Conservation (phyloP, 2,329 filamentous ascomycete species). For the Cryoendolithus antarcticus region DNA sequence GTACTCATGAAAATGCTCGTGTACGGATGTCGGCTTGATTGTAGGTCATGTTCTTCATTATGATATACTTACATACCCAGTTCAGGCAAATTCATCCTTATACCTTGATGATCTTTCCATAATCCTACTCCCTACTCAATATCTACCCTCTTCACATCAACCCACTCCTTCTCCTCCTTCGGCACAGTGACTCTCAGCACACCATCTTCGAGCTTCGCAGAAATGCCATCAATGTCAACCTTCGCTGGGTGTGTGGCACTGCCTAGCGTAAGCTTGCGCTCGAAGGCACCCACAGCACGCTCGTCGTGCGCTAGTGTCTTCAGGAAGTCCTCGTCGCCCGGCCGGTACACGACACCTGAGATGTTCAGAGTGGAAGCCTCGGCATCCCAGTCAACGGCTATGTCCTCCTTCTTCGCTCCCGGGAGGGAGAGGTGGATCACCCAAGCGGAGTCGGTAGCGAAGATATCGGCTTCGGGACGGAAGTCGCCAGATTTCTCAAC, state of each 20-base stretch:
- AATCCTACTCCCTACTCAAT: slow-evolving; percentile 28
- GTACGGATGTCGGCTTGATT: no score
- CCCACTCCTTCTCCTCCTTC: slow-evolving; percentile 54
- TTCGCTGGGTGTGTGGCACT: slow-evolving; percentile 43
- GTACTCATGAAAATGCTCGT: no score
- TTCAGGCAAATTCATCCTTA: no score
- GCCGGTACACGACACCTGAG: slow-evolving; percentile 60
- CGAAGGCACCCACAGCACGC: slow-evolving; percentile 62
- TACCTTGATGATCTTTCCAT: neutral
- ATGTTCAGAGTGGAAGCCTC: slow-evolving; percentile 55
- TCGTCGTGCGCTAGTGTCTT: slow-evolving; percentile 51
- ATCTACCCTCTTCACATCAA: slow-evolving; percentile 41
- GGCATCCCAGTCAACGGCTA: slow-evolving; percentile 64
- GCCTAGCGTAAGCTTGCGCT: slow-evolving; percentile 53
- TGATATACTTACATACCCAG: no score
- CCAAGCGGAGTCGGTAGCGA: slow-evolving; percentile 53
- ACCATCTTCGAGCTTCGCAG: slow-evolving; percentile 67
- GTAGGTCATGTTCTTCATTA: no score
- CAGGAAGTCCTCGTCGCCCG: slow-evolving; percentile 58
- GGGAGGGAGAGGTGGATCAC: slow-evolving; percentile 63
- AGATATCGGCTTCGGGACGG: slow-evolving; percentile 59
- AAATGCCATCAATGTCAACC: slow-evolving; percentile 56
- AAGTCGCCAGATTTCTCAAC: slow-evolving; percentile 41
- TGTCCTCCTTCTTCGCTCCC: slow-evolving; percentile 66
- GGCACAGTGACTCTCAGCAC: slow-evolving; percentile 65